Evolutionary conservation across 1,139 yeast species (phyloP).

Genomic region (Taphrina sp.): DNA sequence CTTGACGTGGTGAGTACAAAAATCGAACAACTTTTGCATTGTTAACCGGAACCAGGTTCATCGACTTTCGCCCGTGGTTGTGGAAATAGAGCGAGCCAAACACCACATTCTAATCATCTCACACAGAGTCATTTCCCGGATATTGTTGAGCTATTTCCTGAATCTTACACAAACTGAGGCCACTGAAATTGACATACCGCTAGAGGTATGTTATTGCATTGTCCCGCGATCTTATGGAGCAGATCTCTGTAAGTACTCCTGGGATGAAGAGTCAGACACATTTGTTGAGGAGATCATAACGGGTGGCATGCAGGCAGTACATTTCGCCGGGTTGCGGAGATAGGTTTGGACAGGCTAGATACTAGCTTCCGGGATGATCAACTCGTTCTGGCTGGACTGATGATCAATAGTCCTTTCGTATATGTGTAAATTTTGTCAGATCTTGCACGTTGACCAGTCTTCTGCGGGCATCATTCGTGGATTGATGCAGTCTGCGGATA

Average conservation of each 20-base stretch:
- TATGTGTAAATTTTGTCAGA: too few species aligned
- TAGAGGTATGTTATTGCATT: conserved; percentile 82
- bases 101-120: conserved; percentile 80
- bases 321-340: conserved; percentile 12
- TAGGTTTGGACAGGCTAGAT: too few species aligned
- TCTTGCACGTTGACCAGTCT: too few species aligned
- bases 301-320: conserved; percentile 23
- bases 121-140: conserved; percentile 88
- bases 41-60: conserved; percentile 69
- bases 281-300: conserved; percentile 26
- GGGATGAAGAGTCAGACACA: conserved; percentile 19
- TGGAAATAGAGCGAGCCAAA: conserved; percentile 86
- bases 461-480: too few species aligned
- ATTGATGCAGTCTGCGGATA: too few species aligned
- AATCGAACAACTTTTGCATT: conserved; percentile 59
- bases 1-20: conserved; percentile 60
- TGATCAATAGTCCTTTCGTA: too few species aligned
- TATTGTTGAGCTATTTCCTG: conserved; percentile 81
- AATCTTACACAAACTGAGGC: conserved; percentile 66
- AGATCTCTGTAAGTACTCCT: conserved; percentile 22
- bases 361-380: too few species aligned
- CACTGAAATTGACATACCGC: conserved; percentile 87
- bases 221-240: conserved; percentile 89
- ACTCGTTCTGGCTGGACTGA: too few species aligned
- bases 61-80: conserved; percentile 81